Evolutionary conservation across 2,329 filamentous ascomycete species (phyloP).

Genomic region (Cordyceps farinosa): DNA sequence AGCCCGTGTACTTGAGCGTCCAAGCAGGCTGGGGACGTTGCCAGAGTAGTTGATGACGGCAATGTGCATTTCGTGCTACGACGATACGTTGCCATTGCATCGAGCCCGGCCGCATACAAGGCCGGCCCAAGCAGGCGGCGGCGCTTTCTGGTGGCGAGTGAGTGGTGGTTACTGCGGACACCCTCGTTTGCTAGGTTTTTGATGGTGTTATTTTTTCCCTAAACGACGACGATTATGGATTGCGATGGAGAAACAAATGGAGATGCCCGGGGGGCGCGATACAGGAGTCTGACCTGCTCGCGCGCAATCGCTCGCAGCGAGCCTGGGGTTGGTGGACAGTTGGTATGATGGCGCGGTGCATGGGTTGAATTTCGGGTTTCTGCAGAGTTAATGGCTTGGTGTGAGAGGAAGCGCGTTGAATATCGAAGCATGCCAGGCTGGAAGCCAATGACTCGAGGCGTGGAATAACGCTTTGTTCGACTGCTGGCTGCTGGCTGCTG

Average conservation of each 20-base stretch:
- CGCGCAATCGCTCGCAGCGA: constrained; percentile 6
- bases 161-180: constrained; percentile 8
- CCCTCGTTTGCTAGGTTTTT: not conserved
- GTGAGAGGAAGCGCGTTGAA: not conserved
- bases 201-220: not conserved
- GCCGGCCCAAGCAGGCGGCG: not conserved
- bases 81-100: constrained; percentile 16
- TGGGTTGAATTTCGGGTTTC: not conserved
- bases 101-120: constrained; percentile 9
- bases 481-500: not conserved
- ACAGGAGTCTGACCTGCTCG: not conserved
- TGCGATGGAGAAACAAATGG: constrained; percentile 5
- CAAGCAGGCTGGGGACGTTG: not conserved
- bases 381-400: not conserved
- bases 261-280: not conserved
- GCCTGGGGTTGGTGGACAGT: not conserved
- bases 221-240: not conserved
- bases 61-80: constrained; percentile 9
- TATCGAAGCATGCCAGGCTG: not conserved
- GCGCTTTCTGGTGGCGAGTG: not conserved
- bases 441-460: not conserved
- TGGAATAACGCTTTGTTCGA: not conserved
- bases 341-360: not conserved
- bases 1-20: not conserved
- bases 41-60: constrained; percentile 2